Evolutionary conservation across 2,329 filamentous ascomycete genomes (phyloP).

Genomic region (Amesomyces nigricolor): DNA sequence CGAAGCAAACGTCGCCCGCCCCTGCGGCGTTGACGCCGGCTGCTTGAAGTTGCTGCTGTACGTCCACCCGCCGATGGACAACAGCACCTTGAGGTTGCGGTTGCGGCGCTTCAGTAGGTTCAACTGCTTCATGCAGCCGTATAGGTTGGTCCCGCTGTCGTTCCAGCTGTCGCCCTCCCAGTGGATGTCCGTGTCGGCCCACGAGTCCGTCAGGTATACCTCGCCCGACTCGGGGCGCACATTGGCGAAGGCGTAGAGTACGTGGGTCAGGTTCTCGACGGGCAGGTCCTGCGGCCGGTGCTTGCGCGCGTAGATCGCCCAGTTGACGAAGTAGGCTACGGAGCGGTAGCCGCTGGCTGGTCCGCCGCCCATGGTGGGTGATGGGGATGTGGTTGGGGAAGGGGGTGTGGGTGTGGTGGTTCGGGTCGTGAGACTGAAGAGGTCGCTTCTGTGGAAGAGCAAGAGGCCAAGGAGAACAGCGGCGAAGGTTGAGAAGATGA

Average conservation of each 20-base stretch:
- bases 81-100: slow-evolving; percentile 75
- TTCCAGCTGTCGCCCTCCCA: slow-evolving; percentile 65
- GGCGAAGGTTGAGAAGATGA: neutral
- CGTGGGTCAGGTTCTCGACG: slow-evolving; percentile 73
- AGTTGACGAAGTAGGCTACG: slow-evolving; percentile 71
- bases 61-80: slow-evolving; percentile 90
- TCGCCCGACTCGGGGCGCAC: slow-evolving; percentile 73
- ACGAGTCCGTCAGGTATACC: slow-evolving; percentile 61
- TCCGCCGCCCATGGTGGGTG: slow-evolving; percentile 40
- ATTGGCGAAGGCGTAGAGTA: slow-evolving; percentile 90
- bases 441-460: neutral
- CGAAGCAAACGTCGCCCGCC: slow-evolving; percentile 66
- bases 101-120: slow-evolving; percentile 76
- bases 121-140: slow-evolving; percentile 84
- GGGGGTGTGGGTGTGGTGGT: neutral
- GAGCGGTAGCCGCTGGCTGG: slow-evolving; percentile 50
- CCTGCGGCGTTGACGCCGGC: slow-evolving; percentile 64
- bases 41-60: slow-evolving; percentile 78
- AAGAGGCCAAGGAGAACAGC: neutral
- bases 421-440: neutral
- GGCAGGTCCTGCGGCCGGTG: slow-evolving; percentile 82
- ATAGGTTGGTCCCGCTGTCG: slow-evolving; percentile 71
- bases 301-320: slow-evolving; percentile 83
- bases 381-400: neutral
- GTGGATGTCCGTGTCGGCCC: slow-evolving; percentile 69